These are phyloP conservation scores for Lathyrus sativus DNA, from an alignment of 306 rosid species.

Conservation along the genomic window DNA sequence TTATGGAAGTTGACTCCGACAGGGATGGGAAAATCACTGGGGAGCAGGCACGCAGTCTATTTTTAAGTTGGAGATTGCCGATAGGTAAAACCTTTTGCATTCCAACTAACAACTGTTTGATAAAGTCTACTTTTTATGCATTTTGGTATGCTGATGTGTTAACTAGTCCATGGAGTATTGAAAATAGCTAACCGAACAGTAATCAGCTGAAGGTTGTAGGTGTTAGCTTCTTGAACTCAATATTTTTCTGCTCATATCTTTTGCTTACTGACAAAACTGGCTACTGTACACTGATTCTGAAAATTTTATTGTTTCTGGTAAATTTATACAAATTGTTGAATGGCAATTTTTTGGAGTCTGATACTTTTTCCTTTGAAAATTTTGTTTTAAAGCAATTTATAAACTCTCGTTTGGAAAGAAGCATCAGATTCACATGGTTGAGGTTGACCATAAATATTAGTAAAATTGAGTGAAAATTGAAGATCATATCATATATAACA, in stretches of 20 bases:
- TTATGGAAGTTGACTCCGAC: slow-evolving; percentile 88
- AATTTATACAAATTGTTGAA: slow-evolving; percentile 8
- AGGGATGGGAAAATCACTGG: slow-evolving; percentile 96
- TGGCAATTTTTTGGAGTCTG: slow-evolving; percentile 1
- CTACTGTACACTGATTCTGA: slow-evolving; percentile 6
- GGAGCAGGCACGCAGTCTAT: slow-evolving; percentile 91
- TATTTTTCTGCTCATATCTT: not conserved
- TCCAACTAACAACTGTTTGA: slow-evolving; percentile 23
- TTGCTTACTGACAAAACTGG: slow-evolving; percentile 19
- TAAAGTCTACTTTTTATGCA: slow-evolving; percentile 9
- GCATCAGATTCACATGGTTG: slow-evolving; percentile 20
- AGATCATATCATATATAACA: not conserved
- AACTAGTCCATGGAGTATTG: slow-evolving; percentile 25
- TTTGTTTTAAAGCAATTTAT: not conserved
- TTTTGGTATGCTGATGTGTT: slow-evolving; percentile 29
- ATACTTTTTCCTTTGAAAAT: not conserved
- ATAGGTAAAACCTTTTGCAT: slow-evolving; percentile 59
- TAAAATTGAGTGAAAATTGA: slow-evolving; percentile 17
- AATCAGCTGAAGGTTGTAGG: slow-evolving; percentile 30
- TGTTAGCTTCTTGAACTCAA: slow-evolving; percentile 25
- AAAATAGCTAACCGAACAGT: slow-evolving; percentile 25
- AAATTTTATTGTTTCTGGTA: not conserved
- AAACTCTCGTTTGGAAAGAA: slow-evolving; percentile 1
- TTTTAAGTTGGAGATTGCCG: slow-evolving; percentile 96
- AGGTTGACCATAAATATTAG: slow-evolving; percentile 4